These are phyloP conservation scores for Neospermospora avenae DNA, from an alignment of 2,329 filamentous ascomycete genomes.

Conservation along the genomic window DNA sequence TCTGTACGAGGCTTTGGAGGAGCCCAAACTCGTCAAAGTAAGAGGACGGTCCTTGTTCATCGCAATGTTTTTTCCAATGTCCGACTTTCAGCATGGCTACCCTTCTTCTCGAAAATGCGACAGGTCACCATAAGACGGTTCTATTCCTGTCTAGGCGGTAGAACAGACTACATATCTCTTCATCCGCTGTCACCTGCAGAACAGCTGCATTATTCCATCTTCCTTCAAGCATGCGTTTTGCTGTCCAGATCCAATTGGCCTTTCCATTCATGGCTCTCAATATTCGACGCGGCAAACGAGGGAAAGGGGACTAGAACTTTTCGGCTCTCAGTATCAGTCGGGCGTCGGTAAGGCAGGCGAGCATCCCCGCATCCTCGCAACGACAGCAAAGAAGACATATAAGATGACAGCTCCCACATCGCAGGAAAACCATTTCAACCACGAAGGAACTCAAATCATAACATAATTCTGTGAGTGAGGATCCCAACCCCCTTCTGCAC, in stretches of 20 bases:
- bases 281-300: constrained; percentile 21
- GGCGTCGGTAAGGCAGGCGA: constrained; percentile 16
- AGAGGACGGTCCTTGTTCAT: constrained; percentile 1
- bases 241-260: constrained; percentile 9
- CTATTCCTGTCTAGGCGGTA: constrained; percentile 10
- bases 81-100: neutral
- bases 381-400: constrained; percentile 20
- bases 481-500: neutral
- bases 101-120: constrained; percentile 2
- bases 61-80: constrained; percentile 20
- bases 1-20: neutral
- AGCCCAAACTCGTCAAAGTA: too few relatives aligned
- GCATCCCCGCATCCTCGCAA: constrained; percentile 17
- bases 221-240: neutral
- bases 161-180: constrained; percentile 3
- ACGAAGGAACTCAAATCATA: neutral
- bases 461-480: neutral
- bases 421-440: neutral
- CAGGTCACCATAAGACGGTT: constrained; percentile 12
- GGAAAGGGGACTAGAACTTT: constrained; percentile 25
- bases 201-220: constrained; percentile 10
- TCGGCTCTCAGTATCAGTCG: constrained; percentile 15
- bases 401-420: constrained; percentile 22
- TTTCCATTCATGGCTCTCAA: constrained; percentile 3
- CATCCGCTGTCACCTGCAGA: constrained; percentile 19